phyloP scores from a whole-genome alignment of 1,284 basidiomycete genomes.

The Thelephora terrestris region DNA sequence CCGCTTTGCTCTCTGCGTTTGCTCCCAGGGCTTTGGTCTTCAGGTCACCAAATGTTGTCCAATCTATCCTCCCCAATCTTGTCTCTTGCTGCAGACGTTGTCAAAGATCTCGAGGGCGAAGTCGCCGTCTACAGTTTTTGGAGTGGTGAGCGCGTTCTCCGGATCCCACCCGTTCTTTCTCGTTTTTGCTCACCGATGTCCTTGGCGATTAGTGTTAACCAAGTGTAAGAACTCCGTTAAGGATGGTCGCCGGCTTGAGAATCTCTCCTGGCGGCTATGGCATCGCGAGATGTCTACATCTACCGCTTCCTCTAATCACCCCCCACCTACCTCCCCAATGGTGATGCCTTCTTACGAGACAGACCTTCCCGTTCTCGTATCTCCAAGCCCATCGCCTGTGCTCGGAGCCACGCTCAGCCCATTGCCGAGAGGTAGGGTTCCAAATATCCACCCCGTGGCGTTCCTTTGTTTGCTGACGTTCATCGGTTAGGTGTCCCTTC shows the following conservation, averaged over 20 bases:
- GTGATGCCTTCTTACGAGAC: slow-evolving; percentile 7
- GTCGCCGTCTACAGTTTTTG: slow-evolving; percentile 56
- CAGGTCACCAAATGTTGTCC: slow-evolving; percentile 30
- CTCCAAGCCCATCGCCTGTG: background rate
- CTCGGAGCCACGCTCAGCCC: background rate
- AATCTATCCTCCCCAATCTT: slow-evolving; percentile 52
- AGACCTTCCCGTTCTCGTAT: background rate
- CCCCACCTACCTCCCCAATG: slow-evolving; percentile 23
- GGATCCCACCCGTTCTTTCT: slow-evolving; percentile 4
- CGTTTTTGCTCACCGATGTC: slow-evolving; percentile 8
- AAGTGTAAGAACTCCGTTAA: slow-evolving; percentile 73
- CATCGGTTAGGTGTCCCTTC: slow-evolving; percentile 8
- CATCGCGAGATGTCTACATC: slow-evolving; percentile 47
- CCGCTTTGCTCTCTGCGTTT: slow-evolving; percentile 10
- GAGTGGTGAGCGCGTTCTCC: slow-evolving; percentile 36
- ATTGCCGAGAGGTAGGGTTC: slow-evolving; percentile 13
- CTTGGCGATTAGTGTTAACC: slow-evolving; percentile 53
- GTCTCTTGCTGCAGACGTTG: slow-evolving; percentile 48
- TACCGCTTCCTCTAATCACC: slow-evolving; percentile 8
- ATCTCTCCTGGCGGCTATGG: slow-evolving; percentile 82
- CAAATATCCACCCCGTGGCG: background rate
- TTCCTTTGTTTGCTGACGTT: background rate
- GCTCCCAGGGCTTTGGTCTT: background rate
- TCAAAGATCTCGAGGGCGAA: slow-evolving; percentile 53
- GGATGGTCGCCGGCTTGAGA: slow-evolving; percentile 72